Evolutionary conservation across 2,329 filamentous ascomycete species (phyloP), one percentile per base, ranked within the genome.

Genomic region (Arthrobotrys sphaeroides): DNA sequence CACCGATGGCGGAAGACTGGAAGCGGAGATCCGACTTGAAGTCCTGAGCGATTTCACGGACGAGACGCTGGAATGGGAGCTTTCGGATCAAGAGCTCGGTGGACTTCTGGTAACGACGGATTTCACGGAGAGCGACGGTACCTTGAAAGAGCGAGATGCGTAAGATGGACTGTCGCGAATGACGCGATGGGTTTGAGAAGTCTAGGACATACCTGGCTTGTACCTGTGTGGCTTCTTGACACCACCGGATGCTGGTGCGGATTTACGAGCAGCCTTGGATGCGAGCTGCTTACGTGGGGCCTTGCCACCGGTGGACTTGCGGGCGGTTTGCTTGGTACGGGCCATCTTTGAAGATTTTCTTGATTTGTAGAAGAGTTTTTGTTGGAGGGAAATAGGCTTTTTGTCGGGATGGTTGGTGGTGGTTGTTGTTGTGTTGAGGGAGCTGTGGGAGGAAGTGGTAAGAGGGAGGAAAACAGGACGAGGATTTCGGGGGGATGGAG

Each of bases 261-360:
- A 93, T 90, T 99, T 99, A 87, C 95, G 94, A 82, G 95, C 94
- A 80, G 94, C 95, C 92, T 97, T 97, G 88, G 94, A 97, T 82
- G 94, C 94, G 83, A 98, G 93, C 90, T 97, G 94, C 92, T 99
- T 99, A 86, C 89, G 88, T 78, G 89, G 89, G 81, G 89, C 89
- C 87, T 91, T 91, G 87, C 89, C 89, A 89, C 89, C 89, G 81
- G 89, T 91, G 84, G 89, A 91, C 88, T 97, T 91, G 84, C 89
- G 88, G 89, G 82, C 84, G 81, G 81, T 82, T 80, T 83, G 82
- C 77, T 84, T 84, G 70, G 83, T 84, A 78, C 83, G 78, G 40
- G 82, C 83, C 83, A 84, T 83, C n/a, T n/a, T n/a, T n/a, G n/a
- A n/a, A n/a, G n/a, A n/a, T n/a, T n/a, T n/a, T n/a, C n/a, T n/a